phyloP scores from a whole-genome alignment of 192 early-diverging fungal genomes.

The Pilaira anomala region DNA sequence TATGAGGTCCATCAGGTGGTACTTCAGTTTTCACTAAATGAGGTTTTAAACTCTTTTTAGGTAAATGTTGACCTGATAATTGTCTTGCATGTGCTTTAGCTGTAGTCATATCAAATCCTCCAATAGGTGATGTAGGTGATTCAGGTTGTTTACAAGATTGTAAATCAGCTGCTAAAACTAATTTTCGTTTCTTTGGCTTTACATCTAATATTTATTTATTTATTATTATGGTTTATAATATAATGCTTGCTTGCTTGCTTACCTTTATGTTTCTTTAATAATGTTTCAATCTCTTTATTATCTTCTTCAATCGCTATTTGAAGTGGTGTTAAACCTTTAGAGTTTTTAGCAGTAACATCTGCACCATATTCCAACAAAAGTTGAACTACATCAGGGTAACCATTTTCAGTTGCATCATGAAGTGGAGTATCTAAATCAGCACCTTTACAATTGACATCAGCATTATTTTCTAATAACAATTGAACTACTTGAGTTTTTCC shows the following conservation, averaged over 20 bases:
- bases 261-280: slow-evolving; percentile 11
- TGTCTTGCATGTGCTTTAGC: slow-evolving; percentile 20
- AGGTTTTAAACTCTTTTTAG: slow-evolving; percentile 17
- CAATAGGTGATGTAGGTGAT: neutral
- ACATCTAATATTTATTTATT: neutral
- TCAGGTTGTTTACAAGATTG: neutral
- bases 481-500: slow-evolving; percentile 51
- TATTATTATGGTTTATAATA: neutral
- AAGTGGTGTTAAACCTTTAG: slow-evolving; percentile 49
- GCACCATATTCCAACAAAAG: slow-evolving; percentile 47
- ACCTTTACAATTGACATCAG: slow-evolving; percentile 59
- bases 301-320: slow-evolving; percentile 52
- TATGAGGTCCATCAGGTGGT: slow-evolving; percentile 22
- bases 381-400: slow-evolving; percentile 41
- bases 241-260: neutral
- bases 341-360: slow-evolving; percentile 50
- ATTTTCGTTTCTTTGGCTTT: slow-evolving; percentile 26
- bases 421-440: slow-evolving; percentile 63
- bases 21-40: neutral
- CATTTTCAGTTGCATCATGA: slow-evolving; percentile 63
- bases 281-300: slow-evolving; percentile 22
- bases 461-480: slow-evolving; percentile 51
- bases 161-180: slow-evolving; percentile 23
- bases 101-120: neutral
- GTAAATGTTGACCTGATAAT: slow-evolving; percentile 15